A percentile compares a stretch with the other conserved stretches of the same genome.
These are phyloP conservation scores for Prunus dulcis DNA, from an alignment of 306 rosid genomes.

Conservation along the genomic window DNA sequence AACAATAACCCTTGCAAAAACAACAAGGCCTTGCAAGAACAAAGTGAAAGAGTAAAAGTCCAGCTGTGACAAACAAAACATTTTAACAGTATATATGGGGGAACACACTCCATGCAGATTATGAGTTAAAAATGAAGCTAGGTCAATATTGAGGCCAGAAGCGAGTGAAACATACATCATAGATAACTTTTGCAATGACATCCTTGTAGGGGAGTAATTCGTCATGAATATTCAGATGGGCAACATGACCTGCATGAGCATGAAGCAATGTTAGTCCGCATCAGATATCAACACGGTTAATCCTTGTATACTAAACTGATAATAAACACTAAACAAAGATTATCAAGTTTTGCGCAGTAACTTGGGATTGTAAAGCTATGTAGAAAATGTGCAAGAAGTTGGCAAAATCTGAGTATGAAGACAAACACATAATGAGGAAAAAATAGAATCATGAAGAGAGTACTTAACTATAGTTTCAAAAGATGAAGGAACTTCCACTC, in stretches of 20 bases:
- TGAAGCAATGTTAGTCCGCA: conserved; percentile 28
- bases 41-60: not conserved
- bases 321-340: not conserved
- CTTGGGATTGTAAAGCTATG: not conserved
- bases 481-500: conserved; percentile 88
- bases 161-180: conserved; percentile 58
- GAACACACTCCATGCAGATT: not conserved
- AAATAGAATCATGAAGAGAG: conserved; percentile 20
- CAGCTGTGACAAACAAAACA: not conserved
- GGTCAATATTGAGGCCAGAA: not conserved
- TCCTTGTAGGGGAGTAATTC: conserved; percentile 81
- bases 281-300: not conserved
- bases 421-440: not conserved
- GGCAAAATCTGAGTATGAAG: not conserved
- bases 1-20: not conserved
- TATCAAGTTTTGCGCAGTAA: not conserved
- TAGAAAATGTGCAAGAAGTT: not conserved
- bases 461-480: conserved; percentile 94
- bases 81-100: not conserved
- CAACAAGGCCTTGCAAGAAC: not conserved
- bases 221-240: conserved; percentile 89
- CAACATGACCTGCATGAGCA: conserved; percentile 81
- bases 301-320: not conserved
- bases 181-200: conserved; percentile 87
- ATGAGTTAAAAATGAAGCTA: not conserved